Evolutionary conservation across 177 flowering plant species (phyloP).

Genomic region (Telopea speciosissima): DNA sequence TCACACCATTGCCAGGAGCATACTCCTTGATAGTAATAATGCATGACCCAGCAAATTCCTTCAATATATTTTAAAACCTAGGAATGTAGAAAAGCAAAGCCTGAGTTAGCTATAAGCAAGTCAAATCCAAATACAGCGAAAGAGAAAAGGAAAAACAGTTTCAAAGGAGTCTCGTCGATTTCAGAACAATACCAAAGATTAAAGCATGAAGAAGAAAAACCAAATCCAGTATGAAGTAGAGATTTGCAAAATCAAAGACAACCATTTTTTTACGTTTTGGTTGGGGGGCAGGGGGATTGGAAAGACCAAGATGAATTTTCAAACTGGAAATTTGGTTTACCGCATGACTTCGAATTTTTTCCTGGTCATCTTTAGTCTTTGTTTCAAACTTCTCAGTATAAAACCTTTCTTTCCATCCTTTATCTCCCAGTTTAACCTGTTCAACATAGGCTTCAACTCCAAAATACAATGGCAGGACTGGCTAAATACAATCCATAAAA

Average conservation of each 20-base stretch:
- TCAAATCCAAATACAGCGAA: neutral
- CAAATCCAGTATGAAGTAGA: neutral
- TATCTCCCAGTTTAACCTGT: conserved; percentile 36
- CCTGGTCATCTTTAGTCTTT: conserved; percentile 19
- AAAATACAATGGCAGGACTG: neutral
- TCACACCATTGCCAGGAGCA: conserved; percentile 56
- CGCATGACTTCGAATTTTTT: conserved; percentile 19
- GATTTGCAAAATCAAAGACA: neutral
- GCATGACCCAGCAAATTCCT: conserved; percentile 64
- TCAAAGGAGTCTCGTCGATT: neutral
- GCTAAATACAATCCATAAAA: neutral
- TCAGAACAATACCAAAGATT: neutral
- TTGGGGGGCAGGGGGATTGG: no score
- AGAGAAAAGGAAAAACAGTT: neutral
- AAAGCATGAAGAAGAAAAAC: conserved; percentile 1
- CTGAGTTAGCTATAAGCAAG: neutral
- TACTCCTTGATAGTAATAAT: conserved; percentile 49
- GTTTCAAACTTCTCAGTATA: conserved; percentile 31
- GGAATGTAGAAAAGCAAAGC: conserved; percentile 2
- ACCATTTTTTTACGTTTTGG: no score
- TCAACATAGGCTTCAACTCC: conserved; percentile 3
- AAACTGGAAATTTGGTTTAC: conserved; percentile 16
- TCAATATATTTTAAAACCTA: conserved; percentile 47
- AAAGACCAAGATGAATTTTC: neutral
- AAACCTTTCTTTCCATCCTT: conserved; percentile 36